Percentiles rank a stretch among this genome's conserved stretches.
Conservation (phyloP, 306 rosid genomes). For the Quercus cerris region DNA sequence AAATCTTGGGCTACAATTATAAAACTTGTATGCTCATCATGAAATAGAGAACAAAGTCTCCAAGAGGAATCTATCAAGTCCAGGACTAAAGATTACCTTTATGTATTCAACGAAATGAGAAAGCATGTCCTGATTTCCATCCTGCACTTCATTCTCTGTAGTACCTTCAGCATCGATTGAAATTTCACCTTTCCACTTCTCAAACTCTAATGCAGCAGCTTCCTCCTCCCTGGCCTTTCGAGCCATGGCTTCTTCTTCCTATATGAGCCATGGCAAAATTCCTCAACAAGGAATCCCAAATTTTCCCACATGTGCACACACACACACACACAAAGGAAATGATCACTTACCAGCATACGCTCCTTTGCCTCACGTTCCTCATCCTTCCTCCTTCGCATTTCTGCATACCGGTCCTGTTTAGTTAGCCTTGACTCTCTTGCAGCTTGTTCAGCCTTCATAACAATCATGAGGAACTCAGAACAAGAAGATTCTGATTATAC, state of each 20-base stretch:
- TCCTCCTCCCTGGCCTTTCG: conserved; percentile 92
- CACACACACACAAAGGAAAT: conserved; percentile 2
- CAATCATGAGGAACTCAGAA: conserved; percentile 12
- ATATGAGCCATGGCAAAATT: conserved; percentile 23
- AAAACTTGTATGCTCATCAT: no score
- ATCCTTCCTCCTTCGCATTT: conserved; percentile 82
- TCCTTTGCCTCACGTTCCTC: conserved; percentile 91
- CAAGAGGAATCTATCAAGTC: conserved; percentile 3
- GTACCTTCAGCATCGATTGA: conserved; percentile 95
- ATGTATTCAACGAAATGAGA: conserved; percentile 81
- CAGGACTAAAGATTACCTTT: conserved; percentile 49
- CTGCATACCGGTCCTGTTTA: conserved; percentile 82
- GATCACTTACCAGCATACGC: conserved; percentile 55
- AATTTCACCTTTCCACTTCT: conserved; percentile 96
- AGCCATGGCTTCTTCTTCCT: conserved; percentile 95
- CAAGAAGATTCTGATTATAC: not conserved
- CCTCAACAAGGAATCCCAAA: conserved; percentile 17
- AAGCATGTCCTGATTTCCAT: conserved; percentile 66
- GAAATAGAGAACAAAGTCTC: not conserved
- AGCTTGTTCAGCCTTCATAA: conserved; percentile 82
- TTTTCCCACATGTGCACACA: not conserved
- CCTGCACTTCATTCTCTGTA: conserved; percentile 71
- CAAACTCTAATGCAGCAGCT: conserved; percentile 93
- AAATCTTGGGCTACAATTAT: no score
- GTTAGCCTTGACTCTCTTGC: conserved; percentile 66